Base-by-base conservation (phyloP, 495 filamentous ascomycete genomes). In the Ramalina intermedia region DNA sequence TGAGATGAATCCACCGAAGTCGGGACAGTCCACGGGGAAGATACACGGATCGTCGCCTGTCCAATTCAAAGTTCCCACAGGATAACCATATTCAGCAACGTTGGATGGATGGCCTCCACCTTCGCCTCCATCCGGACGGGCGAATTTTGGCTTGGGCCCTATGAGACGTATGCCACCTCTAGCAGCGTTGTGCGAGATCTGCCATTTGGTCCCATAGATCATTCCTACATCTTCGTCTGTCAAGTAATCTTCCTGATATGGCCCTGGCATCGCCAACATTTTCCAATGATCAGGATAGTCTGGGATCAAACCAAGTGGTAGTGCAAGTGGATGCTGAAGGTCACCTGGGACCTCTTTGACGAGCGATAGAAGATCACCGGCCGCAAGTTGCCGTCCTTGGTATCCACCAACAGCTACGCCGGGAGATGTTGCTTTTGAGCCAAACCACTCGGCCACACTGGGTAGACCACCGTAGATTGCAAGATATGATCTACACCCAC, bases 31-130 rank as follows among this genome's bases (percentile, higher is more conserved):
- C 18, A 71, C 64, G 0, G 76, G 67, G 45, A 82, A 75, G 35
- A 82, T 75, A 26, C 71, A 72, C 7, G 73, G 66, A 41, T 72
- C 70, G 47, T 79, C 75, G 3, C 76, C 76, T 0, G 72, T 76
- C 69, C 70, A 80, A 52, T 78, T 79, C 13, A 79, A 46, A 0
- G 68, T 63, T 1, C 75, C 74, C 1, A 67, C 63, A 1, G 70
- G 67, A 58, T 80, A 80, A 7, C 74, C 74, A 56, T 77, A 80
- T 46, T 82, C 76, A 17, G 76, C 62, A 5, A 78, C 55, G 51
- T 82, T 80, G 13, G 65, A 70, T 0, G 78, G 78, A 58, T 82
- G 78, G 4, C 68, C 60, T 0, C 78, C 78, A 17, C 74, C 78
- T 35, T 79, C 76, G 11, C 75, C 76, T 17, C 78, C 78, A 55